Percentiles rank a stretch among this genome's conserved stretches.
Conservation (phyloP, 371 early-diverging fungal genomes). For the Mucor ambiguus region DNA sequence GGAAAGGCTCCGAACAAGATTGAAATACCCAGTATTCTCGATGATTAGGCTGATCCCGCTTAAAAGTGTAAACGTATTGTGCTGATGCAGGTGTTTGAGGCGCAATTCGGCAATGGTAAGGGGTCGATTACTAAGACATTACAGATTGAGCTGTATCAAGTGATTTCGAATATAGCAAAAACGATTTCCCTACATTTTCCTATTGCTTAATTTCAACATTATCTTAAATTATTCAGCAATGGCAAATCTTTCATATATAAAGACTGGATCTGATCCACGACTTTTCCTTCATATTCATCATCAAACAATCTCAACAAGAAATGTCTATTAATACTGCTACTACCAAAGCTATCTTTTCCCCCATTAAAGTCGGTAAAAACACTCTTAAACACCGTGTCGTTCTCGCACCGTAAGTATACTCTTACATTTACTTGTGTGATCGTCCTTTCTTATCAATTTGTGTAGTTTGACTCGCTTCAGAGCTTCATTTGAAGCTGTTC, state of each 20-base stretch:
- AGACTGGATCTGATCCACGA: neutral
- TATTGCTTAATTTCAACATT: neutral
- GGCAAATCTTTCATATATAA: neutral
- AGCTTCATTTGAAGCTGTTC: constrained; percentile 31
- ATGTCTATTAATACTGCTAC: neutral
- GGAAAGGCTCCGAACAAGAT: neutral
- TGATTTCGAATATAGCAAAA: neutral
- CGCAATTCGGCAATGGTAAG: neutral
- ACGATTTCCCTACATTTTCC: neutral
- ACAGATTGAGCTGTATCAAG: neutral
- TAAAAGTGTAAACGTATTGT: neutral
- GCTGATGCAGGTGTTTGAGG: neutral
- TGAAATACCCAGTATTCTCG: neutral
- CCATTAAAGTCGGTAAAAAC: constrained; percentile 19
- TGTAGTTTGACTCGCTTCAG: constrained; percentile 57
- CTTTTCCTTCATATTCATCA: neutral
- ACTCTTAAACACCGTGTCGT: constrained; percentile 56
- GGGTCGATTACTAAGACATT: neutral
- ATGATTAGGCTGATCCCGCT: neutral
- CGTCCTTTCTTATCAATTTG: constrained; percentile 9
- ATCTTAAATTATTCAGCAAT: neutral
- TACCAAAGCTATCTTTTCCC: neutral
- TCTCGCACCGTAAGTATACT: constrained; percentile 40
- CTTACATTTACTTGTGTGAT: neutral
- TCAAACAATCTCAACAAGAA: neutral